These are phyloP conservation scores for Pouteria campechiana DNA, from an alignment of 179 eudicot genomes.

Conservation along the genomic window DNA sequence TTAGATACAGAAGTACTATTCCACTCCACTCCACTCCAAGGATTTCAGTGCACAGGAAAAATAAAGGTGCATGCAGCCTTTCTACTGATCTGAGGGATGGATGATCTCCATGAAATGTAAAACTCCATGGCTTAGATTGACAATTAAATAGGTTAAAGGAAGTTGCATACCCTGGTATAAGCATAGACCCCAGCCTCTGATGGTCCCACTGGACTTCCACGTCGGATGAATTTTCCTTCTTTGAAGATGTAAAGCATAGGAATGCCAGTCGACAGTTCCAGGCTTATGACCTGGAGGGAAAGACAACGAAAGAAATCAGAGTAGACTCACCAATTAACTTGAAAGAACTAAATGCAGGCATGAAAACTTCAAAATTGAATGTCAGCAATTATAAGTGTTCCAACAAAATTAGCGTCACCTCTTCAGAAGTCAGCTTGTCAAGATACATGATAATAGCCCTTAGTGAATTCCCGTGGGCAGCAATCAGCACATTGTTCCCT, in stretches of 20 bases:
- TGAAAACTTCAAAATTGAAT: too few species aligned
- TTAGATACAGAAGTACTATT: too few species aligned
- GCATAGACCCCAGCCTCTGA: constrained; percentile 90
- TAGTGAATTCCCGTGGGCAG: constrained; percentile 95
- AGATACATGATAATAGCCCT: constrained; percentile 93
- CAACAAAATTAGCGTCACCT: too few species aligned
- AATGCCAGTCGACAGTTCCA: constrained; percentile 81
- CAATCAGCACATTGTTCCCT: constrained; percentile 82
- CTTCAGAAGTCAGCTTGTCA: constrained; percentile 69
- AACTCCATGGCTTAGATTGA: too few species aligned
- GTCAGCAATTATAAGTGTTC: too few species aligned
- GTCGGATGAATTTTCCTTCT: constrained; percentile 61
- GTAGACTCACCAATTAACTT: too few species aligned
- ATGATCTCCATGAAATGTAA: too few species aligned
- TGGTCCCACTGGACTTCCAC: constrained; percentile 84
- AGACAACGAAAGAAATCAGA: background rate
- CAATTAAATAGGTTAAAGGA: background rate
- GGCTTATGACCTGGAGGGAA: constrained; percentile 56
- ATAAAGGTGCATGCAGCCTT: too few species aligned
- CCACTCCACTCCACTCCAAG: too few species aligned
- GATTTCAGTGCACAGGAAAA: too few species aligned
- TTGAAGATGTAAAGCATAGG: constrained; percentile 86
- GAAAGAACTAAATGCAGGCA: too few species aligned
- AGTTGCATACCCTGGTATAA: constrained; percentile 51
- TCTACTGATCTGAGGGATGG: too few species aligned